phyloP scores from a whole-genome alignment of 371 early-diverging fungal genomes.

The Antonospora locustae region DNA sequence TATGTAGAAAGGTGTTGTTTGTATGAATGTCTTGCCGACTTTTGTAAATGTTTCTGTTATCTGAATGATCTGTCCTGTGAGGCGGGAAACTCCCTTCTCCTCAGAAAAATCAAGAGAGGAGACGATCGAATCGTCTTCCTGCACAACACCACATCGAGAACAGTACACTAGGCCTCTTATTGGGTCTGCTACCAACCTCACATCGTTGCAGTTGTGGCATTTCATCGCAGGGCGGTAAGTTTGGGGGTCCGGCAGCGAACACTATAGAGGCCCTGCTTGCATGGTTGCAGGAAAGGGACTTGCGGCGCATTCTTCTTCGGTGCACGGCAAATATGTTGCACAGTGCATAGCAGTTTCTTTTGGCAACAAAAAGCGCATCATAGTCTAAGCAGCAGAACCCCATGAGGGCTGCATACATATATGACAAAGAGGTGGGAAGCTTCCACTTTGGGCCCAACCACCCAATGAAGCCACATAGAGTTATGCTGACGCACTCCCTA shows the following conservation, averaged over 20 bases:
- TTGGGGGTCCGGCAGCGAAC: no score
- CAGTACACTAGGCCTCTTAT: slow-evolving; percentile 50
- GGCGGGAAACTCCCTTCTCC: slow-evolving; percentile 45
- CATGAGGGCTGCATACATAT: slow-evolving; percentile 54
- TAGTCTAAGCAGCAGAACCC: no score
- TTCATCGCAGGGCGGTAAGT: no score
- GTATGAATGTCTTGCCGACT: slow-evolving; percentile 38
- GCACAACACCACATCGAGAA: slow-evolving; percentile 58
- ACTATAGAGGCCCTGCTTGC: no score
- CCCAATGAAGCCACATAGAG: slow-evolving; percentile 97
- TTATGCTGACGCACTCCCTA: slow-evolving; percentile 87
- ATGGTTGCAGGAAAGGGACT: no score
- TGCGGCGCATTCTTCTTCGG: no score
- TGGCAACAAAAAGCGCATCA: no score
- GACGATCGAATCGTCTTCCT: slow-evolving; percentile 83
- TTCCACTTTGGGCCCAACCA: slow-evolving; percentile 67
- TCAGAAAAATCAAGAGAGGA: slow-evolving; percentile 80
- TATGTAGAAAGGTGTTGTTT: slow-evolving; percentile 27
- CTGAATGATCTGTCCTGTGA: slow-evolving; percentile 51
- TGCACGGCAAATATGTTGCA: no score
- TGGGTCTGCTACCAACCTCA: slow-evolving; percentile 47
- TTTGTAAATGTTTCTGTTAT: slow-evolving; percentile 39
- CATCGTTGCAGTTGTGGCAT: no score
- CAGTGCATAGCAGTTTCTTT: no score
- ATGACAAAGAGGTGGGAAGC: slow-evolving; percentile 61